Percentiles rank a stretch among this genome's conserved stretches.
Evolutionary conservation across 2,329 filamentous ascomycete species (phyloP).

Genomic region (Zelopaecilomyces penicillatus): DNA sequence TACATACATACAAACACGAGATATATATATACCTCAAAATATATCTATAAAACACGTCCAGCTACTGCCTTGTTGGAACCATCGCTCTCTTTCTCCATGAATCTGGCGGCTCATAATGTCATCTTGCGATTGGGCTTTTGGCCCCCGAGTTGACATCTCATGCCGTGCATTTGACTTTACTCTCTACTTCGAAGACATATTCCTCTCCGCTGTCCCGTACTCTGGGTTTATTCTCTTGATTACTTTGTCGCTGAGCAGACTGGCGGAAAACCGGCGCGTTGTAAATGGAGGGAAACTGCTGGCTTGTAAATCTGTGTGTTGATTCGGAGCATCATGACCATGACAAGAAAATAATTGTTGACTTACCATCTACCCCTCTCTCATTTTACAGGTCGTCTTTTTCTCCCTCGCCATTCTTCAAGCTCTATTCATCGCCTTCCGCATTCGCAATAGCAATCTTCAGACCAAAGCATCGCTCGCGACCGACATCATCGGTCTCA

Average conservation of each 20-base stretch:
- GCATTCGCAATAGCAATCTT: constrained; percentile 1
- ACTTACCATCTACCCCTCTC: constrained; percentile 3
- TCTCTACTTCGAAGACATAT: constrained; percentile 18
- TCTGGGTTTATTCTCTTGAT: constrained; percentile 13
- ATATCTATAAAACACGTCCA: no score
- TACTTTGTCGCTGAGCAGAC: neutral
- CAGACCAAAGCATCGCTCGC: constrained; percentile 12
- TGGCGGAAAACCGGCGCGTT: constrained; percentile 2
- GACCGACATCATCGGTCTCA: constrained; percentile 12
- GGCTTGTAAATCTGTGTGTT: constrained; percentile 10
- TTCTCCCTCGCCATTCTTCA: constrained; percentile 9
- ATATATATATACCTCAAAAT: no score
- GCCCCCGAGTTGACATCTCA: constrained; percentile 13
- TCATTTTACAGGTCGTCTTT: constrained; percentile 12
- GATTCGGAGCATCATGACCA: neutral
- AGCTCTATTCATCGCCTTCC: constrained; percentile 7
- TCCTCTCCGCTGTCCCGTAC: constrained; percentile 14
- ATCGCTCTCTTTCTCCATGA: no score
- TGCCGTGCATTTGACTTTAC: constrained; percentile 22
- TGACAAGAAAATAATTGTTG: constrained; percentile 4
- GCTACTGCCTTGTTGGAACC: no score
- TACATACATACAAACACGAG: no score
- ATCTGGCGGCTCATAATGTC: neutral
- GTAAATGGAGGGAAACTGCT: constrained; percentile 6
- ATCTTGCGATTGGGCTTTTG: constrained; percentile 12